Base-by-base conservation (phyloP, 495 filamentous ascomycete genomes). In the Neurospora sp. region DNA sequence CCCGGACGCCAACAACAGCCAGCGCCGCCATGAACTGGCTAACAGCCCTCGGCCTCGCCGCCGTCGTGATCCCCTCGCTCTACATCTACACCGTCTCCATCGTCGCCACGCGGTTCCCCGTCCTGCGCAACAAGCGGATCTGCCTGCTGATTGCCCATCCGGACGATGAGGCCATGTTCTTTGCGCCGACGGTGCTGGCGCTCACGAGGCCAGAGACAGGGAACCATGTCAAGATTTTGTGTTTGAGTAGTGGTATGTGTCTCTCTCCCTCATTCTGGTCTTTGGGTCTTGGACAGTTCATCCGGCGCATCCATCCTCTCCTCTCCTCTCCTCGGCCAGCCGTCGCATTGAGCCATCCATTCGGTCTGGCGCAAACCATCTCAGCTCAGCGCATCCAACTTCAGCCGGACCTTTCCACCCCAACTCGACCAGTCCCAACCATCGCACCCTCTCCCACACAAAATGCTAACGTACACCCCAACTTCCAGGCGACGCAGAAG, bases 131-230 rank as follows among this genome's bases (percentile, higher is more conserved):
- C 84, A 94, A 96, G 84, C 87, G 92, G 74, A 93, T 97, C 75
- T 91, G 92, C 78, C 87, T 99, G 38, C 85, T 99, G 44, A 98
- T 99, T 80, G 96, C 96, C 5, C 96, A 99, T 82, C 96, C 96
- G 0, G 96, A 99, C 81, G 96, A 99, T 75, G 96, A 99, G 85
- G 96, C 96, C 76, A 99, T 99, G 96, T 99, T 99, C 85, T 99
- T 99, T 83, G 89, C 95, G 74, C 96, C 96, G 0, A 92, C 93
- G 0, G 87, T 99, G 4, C 84, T 96, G 71, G 89, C 91, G 6
- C 86, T 99, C 38, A 93, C 94, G 18, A 86, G 88, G 27, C 91
- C 79, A 12, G 88, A 89, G 73, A 82, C 91, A 27, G 91, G 93
- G 1, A 99, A 99, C 78, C 93, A 94, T 78, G 85, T 99, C 75